A percentile compares a stretch with the other conserved stretches of the same genome.
phyloP scores from a whole-genome alignment of 129 eudicot species.

The Arctium minus region DNA sequence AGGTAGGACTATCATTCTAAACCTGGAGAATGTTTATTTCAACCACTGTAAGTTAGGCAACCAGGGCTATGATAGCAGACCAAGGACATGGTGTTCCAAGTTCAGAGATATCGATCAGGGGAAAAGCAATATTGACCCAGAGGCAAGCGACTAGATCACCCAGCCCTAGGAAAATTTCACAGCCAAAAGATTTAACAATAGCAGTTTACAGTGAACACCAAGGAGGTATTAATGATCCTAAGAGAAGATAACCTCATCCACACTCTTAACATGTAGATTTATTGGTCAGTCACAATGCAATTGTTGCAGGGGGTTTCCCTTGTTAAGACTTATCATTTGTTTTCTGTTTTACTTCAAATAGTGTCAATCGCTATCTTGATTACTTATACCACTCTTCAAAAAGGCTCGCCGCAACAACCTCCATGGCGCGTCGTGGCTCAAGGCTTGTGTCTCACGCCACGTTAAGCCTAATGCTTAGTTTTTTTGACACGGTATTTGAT shows the following conservation, averaged over 20 bases:
- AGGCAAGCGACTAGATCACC: neutral
- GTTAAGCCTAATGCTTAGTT: too few relatives aligned
- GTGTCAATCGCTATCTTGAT: neutral
- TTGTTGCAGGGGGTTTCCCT: neutral
- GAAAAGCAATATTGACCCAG: neutral
- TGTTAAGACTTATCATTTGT: neutral
- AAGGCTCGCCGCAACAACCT: too few relatives aligned
- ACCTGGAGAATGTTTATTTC: neutral
- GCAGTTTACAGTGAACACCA: neutral
- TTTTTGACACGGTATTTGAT: too few relatives aligned
- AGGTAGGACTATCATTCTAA: neutral
- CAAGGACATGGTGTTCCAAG: neutral
- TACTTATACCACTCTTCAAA: neutral
- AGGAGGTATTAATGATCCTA: neutral
- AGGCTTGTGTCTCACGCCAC: too few relatives aligned
- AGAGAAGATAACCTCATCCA: neutral
- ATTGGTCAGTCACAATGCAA: neutral
- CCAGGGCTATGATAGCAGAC: neutral
- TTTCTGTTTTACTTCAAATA: neutral
- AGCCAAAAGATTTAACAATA: neutral
- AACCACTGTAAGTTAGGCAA: neutral
- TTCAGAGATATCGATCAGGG: neutral
- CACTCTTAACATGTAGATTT: neutral
- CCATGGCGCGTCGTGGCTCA: too few relatives aligned
- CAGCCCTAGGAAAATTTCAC: neutral